Evolutionary conservation across 768 basidiomycete species (phyloP), one percentile per base, ranked within the genome.

Genomic region (Tulasnella sp.): DNA sequence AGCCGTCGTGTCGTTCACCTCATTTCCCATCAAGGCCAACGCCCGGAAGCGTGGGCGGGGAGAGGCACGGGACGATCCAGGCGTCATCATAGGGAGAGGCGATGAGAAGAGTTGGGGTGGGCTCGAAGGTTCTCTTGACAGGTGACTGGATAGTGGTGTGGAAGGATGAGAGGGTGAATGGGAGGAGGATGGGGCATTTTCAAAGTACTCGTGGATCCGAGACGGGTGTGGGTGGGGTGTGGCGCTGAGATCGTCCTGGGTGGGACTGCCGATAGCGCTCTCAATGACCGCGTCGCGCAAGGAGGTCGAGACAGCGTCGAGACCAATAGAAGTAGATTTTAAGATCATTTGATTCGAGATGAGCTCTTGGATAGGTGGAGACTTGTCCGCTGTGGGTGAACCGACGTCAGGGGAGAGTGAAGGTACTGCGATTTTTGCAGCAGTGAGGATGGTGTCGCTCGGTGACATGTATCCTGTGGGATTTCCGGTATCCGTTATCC

Each of bases 331-430:
- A 7, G 83, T 81, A 10, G 85, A 85, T 71, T 84, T 88, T 60
- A 90, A 76, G 3, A 82, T 80, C 29, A 88, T 74, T 0, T 86
- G 87, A 2, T 80, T 82, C 21, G 80, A 73, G 56, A 88, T 76
- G 81, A 90, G 87, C 59, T 85, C 82, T 65, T 83, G 78, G n/a
- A 90, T 73, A 3, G 86, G 72, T 13, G 61, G 62, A n/a, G 59
- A 50, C 4, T 51, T 45, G 7, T 47, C 38, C 23, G 30, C 44
- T 9, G 41, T 51, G 41, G 58, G 44, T 21, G 34, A 38, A 5
- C 7, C 15, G 5, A 38, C 15, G 34, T 15, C 15, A 15, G 34
- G 34, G 34, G 34, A 38, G 34, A 38, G 34, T 38, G 34, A 38
- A 38, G 34, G 34, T 5, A 38, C 34, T 5, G 34, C 34, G 34